phyloP scores from a whole-genome alignment of 805 yeast species.

The Priceomyces castillae region DNA sequence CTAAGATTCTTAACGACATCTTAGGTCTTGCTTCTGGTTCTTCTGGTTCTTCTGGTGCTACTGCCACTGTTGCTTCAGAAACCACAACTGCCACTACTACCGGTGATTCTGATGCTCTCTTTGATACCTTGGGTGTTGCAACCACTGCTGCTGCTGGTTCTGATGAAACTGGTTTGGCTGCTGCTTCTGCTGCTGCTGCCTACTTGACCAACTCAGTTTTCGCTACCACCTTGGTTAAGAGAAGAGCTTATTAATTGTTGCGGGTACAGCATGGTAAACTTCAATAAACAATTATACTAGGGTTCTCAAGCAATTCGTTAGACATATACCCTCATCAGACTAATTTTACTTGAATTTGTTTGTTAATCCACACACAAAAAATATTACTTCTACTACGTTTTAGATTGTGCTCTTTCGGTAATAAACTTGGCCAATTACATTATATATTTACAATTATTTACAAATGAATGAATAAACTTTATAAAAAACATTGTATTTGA shows the following conservation, averaged over 20 bases:
- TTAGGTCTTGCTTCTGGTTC: slow-evolving; percentile 22
- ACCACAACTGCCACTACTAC: slow-evolving; percentile 7
- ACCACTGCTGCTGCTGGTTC: slow-evolving; percentile 16
- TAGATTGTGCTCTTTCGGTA: background rate
- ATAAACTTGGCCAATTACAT: background rate
- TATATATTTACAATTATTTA: background rate
- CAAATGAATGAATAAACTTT: no score
- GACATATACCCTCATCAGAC: slow-evolving; percentile 1
- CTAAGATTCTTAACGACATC: background rate
- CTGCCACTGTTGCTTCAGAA: slow-evolving; percentile 13
- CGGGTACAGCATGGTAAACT: slow-evolving; percentile 3
- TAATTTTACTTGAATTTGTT: background rate
- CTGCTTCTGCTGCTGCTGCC: slow-evolving; percentile 18
- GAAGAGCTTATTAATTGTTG: slow-evolving; percentile 20
- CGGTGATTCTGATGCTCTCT: background rate
- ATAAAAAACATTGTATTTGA: no score
- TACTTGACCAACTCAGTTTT: slow-evolving; percentile 17
- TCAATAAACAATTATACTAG: background rate
- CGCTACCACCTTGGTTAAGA: slow-evolving; percentile 24
- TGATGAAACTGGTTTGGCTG: slow-evolving; percentile 10
- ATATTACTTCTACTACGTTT: background rate
- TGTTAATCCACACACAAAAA: background rate
- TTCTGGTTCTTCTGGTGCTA: slow-evolving; percentile 18
- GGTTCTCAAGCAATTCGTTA: background rate
- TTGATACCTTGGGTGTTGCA: slow-evolving; percentile 18